phyloP scores from a whole-genome alignment of 2,329 filamentous ascomycete species.

The Pseudogymnoascus sp. region DNA sequence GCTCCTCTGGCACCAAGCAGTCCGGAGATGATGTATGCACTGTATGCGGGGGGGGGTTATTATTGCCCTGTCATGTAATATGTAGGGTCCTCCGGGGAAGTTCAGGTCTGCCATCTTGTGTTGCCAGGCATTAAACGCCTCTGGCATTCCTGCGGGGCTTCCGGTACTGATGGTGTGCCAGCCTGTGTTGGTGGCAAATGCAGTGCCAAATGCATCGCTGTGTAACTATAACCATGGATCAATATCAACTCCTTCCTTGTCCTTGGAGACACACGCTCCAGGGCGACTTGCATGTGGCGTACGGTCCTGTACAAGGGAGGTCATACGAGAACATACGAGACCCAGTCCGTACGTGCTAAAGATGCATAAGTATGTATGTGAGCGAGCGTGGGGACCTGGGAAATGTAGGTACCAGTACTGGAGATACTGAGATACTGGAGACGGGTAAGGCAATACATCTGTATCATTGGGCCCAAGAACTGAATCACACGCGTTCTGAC shows the following conservation, averaged over 20 bases:
- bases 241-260: neutral
- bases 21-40: neutral
- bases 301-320: neutral
- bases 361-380: neutral
- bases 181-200: neutral
- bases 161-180: neutral
- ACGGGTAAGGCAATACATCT: neutral
- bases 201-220: conserved; percentile 2
- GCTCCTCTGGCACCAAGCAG: neutral
- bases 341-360: neutral
- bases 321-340: neutral
- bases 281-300: neutral
- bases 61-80: neutral
- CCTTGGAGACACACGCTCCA: neutral
- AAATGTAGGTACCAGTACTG: neutral
- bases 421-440: neutral
- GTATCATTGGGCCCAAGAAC: neutral
- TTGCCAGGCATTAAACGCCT: neutral
- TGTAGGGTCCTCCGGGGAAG: neutral
- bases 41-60: neutral
- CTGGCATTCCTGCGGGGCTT: neutral
- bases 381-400: neutral
- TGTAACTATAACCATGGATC: conserved; percentile 3
- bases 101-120: neutral
- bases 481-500: conserved; percentile 1